Evolutionary conservation across 169 alveolate genomes (phyloP).

Genomic region (Cardiosporidium cionae): DNA sequence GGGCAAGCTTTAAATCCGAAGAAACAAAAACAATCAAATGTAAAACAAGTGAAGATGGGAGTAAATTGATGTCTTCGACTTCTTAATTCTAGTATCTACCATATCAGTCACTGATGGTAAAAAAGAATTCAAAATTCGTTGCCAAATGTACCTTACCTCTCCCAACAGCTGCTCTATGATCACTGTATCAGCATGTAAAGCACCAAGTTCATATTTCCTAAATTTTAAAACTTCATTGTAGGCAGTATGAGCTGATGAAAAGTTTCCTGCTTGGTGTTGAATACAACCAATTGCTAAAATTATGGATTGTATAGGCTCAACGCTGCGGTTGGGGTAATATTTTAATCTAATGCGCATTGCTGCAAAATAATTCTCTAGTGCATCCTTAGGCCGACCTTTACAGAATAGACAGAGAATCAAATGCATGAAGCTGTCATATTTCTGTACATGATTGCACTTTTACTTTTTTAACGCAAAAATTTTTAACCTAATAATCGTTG

Average conservation of each 20-base stretch:
- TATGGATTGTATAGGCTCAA: neutral
- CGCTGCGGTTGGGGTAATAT: neutral
- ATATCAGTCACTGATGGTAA: too few species aligned
- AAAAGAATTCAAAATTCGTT: too few species aligned
- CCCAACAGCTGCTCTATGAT: slow-evolving; percentile 2
- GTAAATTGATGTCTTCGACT: too few species aligned
- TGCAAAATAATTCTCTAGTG: neutral
- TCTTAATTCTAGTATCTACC: too few species aligned
- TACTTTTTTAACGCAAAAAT: too few species aligned
- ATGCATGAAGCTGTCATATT: too few species aligned
- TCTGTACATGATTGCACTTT: too few species aligned
- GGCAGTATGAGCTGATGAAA: slow-evolving; percentile 34
- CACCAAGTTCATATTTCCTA: slow-evolving; percentile 28
- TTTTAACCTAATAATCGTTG: neutral
- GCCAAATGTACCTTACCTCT: neutral
- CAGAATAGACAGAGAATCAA: too few species aligned
- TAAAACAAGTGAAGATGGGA: too few species aligned
- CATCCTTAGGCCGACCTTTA: neutral
- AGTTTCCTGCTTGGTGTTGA: slow-evolving; percentile 48
- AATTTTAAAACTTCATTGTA: slow-evolving; percentile 38
- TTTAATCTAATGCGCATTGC: neutral
- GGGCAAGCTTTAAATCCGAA: too few species aligned
- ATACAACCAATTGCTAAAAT: slow-evolving; percentile 44
- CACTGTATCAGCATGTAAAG: slow-evolving; percentile 30
- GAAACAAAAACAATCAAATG: too few species aligned